Base-by-base conservation (phyloP, 306 rosid species). In the Acacia melanoxylon region DNA sequence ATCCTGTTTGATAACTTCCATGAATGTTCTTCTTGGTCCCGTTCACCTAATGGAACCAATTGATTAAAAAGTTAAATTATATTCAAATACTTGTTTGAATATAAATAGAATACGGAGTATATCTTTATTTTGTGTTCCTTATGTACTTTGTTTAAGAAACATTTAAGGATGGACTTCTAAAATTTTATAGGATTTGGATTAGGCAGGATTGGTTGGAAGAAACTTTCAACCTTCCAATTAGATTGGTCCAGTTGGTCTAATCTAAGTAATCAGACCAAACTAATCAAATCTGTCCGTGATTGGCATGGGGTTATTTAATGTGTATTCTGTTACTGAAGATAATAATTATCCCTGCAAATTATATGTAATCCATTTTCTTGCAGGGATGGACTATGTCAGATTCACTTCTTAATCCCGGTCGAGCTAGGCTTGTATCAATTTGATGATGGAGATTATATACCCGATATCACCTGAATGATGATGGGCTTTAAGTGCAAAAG, bases 321-420 rank as follows among this genome's bases (percentile, higher is more conserved):
- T 54, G 10, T 13, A 41, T 40, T 74, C n/a, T 65, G 12, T 72
- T 63, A 13, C 41, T 68, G 33, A 19, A 15, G 42, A 25, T 71
- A 17, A 17, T 13, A 20, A 12, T 22, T 14, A 27, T 59, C 9
- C 15, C 33, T 44, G 48, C 72, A 45, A 76, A 25, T 4, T 22
- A 10, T 62, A 20, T 61, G 24, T 14, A 49, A 40, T 76, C 58
- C 52, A n/a, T 74, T 49, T 27, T 48, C 31, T 49, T 65, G 80
- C 86, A 95, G 99, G 98, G 99, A 35, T 95, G 99, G 99, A 87
- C 88, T 75, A 93, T 95, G 99, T 87, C 97, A 61, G 98, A 93
- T 77, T 91, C 98, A 51, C 97, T 83, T 75, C 91, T 95, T 80
- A 95, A 95, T 87, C 99, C 98, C 5, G 99, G 99, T 68, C 92